phyloP scores from a whole-genome alignment of 2,329 filamentous ascomycete species.

The Arthrobotrys sinensis region DNA sequence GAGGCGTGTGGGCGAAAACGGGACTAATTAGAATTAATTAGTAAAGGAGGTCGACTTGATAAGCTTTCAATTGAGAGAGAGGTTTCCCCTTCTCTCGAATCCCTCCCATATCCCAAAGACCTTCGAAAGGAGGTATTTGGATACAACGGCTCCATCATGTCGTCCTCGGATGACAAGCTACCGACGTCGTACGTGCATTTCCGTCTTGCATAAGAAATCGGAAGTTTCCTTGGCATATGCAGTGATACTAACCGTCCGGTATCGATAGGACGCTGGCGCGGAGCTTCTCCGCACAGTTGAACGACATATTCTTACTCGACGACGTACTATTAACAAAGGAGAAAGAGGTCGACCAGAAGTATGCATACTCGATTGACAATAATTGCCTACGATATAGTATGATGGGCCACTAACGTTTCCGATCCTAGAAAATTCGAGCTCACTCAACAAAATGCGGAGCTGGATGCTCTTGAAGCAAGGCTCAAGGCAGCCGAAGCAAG shows the following conservation, averaged over 20 bases:
- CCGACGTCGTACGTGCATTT: slow-evolving; percentile 60
- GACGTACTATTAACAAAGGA: slow-evolving; percentile 61
- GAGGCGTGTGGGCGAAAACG: slow-evolving; percentile 46
- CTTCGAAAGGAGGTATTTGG: slow-evolving; percentile 59
- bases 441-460: slow-evolving; percentile 63
- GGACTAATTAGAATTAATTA: slow-evolving; percentile 45
- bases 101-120: slow-evolving; percentile 44
- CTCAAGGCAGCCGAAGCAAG: slow-evolving; percentile 64
- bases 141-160: slow-evolving; percentile 48
- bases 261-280: slow-evolving; percentile 63
- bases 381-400: slow-evolving; percentile 1
- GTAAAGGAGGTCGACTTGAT: slow-evolving; percentile 41
- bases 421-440: slow-evolving; percentile 63
- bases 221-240: slow-evolving; percentile 36
- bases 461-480: slow-evolving; percentile 64
- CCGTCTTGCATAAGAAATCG: slow-evolving; percentile 12
- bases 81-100: slow-evolving; percentile 27
- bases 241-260: slow-evolving; percentile 36
- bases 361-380: slow-evolving; percentile 31
- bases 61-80: slow-evolving; percentile 35
- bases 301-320: slow-evolving; percentile 65
- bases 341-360: slow-evolving; percentile 64
- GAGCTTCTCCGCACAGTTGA: slow-evolving; percentile 64
- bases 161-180: slow-evolving; percentile 60
- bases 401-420: slow-evolving; percentile 14